phyloP scores from a whole-genome alignment of 306 rosid genomes.

The Lagenaria siceraria region DNA sequence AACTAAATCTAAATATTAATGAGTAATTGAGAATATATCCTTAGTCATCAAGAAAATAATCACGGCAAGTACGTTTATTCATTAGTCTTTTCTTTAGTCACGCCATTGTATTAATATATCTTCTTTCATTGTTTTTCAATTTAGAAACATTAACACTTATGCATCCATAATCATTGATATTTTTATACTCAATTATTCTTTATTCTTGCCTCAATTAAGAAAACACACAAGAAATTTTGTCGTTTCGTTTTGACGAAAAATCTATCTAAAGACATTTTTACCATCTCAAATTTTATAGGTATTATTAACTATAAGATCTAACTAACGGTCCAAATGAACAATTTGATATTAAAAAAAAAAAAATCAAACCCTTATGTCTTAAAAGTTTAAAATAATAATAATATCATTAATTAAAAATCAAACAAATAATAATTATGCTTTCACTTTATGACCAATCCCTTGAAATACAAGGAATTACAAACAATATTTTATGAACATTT shows the following conservation, averaged over 20 bases:
- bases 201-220: no score
- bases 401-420: background rate
- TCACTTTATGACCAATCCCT: background rate
- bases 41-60: background rate
- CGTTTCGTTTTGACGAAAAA: no score
- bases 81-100: background rate
- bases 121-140: background rate
- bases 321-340: background rate
- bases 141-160: background rate
- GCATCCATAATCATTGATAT: background rate
- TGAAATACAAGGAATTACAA: background rate
- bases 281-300: background rate
- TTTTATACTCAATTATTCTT: background rate
- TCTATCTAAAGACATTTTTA: no score
- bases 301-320: background rate
- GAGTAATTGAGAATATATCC: background rate
- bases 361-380: background rate
- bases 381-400: no score
- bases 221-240: no score
- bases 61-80: no score
- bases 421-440: background rate
- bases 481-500: background rate
- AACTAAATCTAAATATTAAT: no score
- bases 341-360: background rate
- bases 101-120: no score